These are phyloP conservation scores for Pelagomonas calceolata DNA, from an alignment of 108 stramenopile genomes.

Conservation along the genomic window DNA sequence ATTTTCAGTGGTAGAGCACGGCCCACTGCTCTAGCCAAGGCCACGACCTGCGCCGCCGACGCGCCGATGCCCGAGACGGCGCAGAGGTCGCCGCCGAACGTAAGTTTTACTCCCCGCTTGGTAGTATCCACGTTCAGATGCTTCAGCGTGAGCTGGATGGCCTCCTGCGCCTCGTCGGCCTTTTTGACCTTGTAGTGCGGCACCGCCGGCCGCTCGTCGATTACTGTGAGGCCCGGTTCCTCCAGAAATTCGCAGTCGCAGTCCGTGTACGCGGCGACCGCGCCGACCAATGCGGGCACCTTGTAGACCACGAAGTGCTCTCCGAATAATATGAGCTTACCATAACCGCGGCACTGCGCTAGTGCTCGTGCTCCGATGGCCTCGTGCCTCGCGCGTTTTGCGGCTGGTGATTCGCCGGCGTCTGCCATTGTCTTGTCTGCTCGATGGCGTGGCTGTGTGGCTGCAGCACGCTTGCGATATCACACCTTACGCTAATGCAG, in stretches of 20 bases:
- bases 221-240: constrained; percentile 33
- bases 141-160: constrained; percentile 54
- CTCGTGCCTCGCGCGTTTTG: no score
- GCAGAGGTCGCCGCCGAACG: constrained; percentile 65
- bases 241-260: constrained; percentile 38
- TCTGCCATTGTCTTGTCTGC: no score
- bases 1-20: constrained; percentile 34
- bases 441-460: no score
- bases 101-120: constrained; percentile 41
- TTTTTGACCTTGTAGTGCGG: constrained; percentile 71
- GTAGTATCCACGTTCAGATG: constrained; percentile 50
- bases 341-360: constrained; percentile 42
- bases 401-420: no score
- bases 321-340: constrained; percentile 73
- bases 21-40: constrained; percentile 59
- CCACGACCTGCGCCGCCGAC: constrained; percentile 65
- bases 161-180: constrained; percentile 56
- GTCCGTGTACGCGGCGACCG: constrained; percentile 66
- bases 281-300: constrained; percentile 69
- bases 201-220: constrained; percentile 70
- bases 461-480: no score
- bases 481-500: no score
- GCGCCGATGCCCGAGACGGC: constrained; percentile 69
- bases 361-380: no score
- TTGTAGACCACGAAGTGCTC: constrained; percentile 82